Percentiles rank a stretch among this genome's conserved stretches.
Evolutionary conservation across 371 early-diverging fungal species (phyloP).

Genomic region (Rhizopus stolonifer): DNA sequence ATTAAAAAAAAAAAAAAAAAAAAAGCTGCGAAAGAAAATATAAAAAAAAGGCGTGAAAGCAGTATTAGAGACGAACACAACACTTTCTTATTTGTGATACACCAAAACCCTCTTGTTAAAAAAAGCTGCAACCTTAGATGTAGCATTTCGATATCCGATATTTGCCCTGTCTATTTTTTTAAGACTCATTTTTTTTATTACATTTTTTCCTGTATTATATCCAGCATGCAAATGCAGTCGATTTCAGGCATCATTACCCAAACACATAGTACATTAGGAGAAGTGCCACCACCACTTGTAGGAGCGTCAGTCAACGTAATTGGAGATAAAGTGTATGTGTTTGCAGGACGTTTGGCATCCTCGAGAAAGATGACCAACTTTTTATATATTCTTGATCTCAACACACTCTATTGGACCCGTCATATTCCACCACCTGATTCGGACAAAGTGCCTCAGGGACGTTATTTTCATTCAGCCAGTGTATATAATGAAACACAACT

Average conservation of each 20-base stretch:
- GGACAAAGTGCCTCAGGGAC: conserved; percentile 48
- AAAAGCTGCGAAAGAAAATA: neutral
- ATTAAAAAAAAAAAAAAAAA: neutral
- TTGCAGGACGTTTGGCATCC: conserved; percentile 72
- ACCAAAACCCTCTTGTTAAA: too few relatives aligned
- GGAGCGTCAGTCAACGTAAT: conserved; percentile 71
- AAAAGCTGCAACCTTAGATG: too few relatives aligned
- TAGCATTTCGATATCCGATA: too few relatives aligned
- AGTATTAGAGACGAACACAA: neutral
- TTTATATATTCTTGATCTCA: conserved; percentile 63
- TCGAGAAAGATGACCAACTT: conserved; percentile 69
- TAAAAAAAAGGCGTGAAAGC: neutral
- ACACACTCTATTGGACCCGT: conserved; percentile 60
- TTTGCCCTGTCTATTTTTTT: too few relatives aligned
- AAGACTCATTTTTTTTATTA: too few relatives aligned
- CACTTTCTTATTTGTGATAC: neutral
- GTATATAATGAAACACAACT: conserved; percentile 48
- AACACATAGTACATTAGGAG: conserved; percentile 64
- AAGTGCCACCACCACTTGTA: conserved; percentile 74
- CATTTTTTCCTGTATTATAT: neutral
- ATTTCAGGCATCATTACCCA: conserved; percentile 70
- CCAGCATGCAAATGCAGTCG: conserved; percentile 53
- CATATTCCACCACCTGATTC: conserved; percentile 40
- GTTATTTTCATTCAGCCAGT: conserved; percentile 78
- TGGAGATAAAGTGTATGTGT: conserved; percentile 64